Evolutionary conservation across 305 asterid genomes (phyloP).

Genomic region (Coffea humblotiana): DNA sequence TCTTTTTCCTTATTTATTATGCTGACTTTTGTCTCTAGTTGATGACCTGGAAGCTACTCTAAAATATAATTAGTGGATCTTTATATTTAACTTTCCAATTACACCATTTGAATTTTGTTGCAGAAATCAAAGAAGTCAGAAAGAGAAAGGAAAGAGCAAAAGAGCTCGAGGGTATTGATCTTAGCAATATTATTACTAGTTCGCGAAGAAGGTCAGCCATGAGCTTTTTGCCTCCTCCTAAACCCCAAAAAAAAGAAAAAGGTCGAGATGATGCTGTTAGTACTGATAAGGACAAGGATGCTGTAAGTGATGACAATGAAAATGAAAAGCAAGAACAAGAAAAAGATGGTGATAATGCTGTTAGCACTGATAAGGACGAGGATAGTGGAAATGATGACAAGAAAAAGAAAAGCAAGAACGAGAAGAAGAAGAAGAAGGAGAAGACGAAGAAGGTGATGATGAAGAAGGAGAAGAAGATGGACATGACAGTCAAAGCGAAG

Average conservation of each 20-base stretch:
- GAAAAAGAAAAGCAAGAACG: no score
- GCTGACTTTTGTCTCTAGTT: background rate
- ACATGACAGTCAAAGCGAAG: constrained; percentile 60
- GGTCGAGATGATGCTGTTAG: background rate
- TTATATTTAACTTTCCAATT: constrained; percentile 4
- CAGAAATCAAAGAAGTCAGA: constrained; percentile 83
- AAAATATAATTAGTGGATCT: background rate
- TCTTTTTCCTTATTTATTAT: background rate
- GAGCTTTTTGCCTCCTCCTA: constrained; percentile 52
- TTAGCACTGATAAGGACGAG: no score
- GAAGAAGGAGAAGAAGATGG: constrained; percentile 34
- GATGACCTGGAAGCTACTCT: background rate
- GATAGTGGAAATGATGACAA: no score
- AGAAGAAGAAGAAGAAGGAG: constrained; percentile 1
- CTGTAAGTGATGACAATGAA: constrained; percentile 29
- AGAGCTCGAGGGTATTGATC: constrained; percentile 97
- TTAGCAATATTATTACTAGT: constrained; percentile 86
- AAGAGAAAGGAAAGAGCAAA: constrained; percentile 84
- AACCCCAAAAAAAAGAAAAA: constrained; percentile 30
- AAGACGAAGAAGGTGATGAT: constrained; percentile 19
- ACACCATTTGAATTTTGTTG: background rate
- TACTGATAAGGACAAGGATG: constrained; percentile 27
- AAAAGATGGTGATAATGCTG: background rate
- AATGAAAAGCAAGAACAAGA: constrained; percentile 20
- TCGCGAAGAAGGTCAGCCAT: constrained; percentile 82